These are phyloP conservation scores for Coniochaeta hoffmannii DNA, from an alignment of 2,329 filamentous ascomycete species.

Conservation along the genomic window DNA sequence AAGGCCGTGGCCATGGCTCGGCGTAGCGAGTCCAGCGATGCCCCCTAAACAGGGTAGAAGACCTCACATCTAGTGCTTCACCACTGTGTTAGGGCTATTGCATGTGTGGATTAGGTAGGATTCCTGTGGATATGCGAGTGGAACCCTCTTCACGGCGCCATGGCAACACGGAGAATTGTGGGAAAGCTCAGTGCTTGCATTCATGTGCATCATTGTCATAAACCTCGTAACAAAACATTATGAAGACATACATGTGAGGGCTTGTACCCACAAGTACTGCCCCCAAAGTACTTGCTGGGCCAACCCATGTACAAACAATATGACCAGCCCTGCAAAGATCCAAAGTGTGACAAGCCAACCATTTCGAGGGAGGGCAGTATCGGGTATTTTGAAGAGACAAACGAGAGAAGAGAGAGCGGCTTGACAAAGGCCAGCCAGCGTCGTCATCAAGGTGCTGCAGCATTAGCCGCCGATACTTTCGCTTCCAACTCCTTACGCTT, in stretches of 20 bases:
- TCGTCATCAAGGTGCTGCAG: slow-evolving; percentile 7
- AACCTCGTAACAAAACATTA: neutral
- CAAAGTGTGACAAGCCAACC: neutral
- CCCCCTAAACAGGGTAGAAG: no score
- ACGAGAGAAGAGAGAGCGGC: neutral
- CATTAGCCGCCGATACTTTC: slow-evolving; percentile 30
- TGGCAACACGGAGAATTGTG: no score
- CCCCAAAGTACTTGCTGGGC: neutral
- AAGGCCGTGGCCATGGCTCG: no score
- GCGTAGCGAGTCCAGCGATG: no score
- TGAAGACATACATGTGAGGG: neutral
- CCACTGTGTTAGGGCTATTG: no score
- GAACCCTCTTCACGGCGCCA: no score
- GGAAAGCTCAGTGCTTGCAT: neutral
- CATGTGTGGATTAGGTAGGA: no score
- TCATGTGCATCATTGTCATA: neutral
- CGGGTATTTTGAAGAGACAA: neutral
- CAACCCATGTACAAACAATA: no score
- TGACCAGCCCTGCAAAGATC: no score
- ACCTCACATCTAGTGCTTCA: no score
- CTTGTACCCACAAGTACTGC: neutral
- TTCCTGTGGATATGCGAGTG: no score
- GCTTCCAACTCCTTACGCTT: slow-evolving; percentile 59
- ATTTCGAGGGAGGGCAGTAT: neutral
- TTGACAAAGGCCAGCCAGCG: neutral